A percentile compares a stretch with the other conserved stretches of the same genome.
These are phyloP conservation scores for Solanum phureja DNA, from an alignment of 257 asterid species.

Conservation along the genomic window DNA sequence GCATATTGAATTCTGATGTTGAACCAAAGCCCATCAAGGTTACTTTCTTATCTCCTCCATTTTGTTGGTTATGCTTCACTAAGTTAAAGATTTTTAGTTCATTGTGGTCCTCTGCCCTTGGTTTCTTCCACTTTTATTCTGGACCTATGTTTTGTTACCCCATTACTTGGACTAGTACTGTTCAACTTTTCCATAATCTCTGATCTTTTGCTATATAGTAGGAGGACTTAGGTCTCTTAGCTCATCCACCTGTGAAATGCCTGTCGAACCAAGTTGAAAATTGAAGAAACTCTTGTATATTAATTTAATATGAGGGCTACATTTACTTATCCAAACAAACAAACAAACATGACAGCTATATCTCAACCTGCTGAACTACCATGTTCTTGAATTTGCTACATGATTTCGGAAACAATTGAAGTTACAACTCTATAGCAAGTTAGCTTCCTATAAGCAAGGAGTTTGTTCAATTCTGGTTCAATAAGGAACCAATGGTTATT, in stretches of 20 bases:
- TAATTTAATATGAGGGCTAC: not conserved
- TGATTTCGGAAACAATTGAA: not conserved
- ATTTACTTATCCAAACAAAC: not conserved
- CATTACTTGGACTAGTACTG: not conserved
- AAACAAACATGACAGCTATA: not conserved
- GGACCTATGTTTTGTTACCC: not conserved
- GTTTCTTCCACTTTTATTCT: not conserved
- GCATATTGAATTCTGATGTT: slow-evolving; percentile 64
- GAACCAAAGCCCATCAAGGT: slow-evolving; percentile 69
- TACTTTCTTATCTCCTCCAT: not conserved
- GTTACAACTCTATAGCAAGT: not conserved
- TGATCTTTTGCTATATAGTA: not conserved
- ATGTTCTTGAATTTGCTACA: not conserved
- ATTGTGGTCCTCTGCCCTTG: not conserved
- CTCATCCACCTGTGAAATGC: not conserved
- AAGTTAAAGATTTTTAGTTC: not conserved
- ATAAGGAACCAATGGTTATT: not conserved
- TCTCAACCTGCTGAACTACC: not conserved
- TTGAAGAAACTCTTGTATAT: not conserved
- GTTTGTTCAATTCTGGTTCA: not conserved
- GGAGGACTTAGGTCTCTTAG: not conserved
- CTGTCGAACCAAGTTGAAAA: not conserved
- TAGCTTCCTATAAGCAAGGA: not conserved
- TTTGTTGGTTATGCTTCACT: not conserved
- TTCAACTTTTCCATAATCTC: not conserved